Evolutionary conservation across 352 stramenopile genomes (phyloP).

Genomic region (Pythium dissotocum): DNA sequence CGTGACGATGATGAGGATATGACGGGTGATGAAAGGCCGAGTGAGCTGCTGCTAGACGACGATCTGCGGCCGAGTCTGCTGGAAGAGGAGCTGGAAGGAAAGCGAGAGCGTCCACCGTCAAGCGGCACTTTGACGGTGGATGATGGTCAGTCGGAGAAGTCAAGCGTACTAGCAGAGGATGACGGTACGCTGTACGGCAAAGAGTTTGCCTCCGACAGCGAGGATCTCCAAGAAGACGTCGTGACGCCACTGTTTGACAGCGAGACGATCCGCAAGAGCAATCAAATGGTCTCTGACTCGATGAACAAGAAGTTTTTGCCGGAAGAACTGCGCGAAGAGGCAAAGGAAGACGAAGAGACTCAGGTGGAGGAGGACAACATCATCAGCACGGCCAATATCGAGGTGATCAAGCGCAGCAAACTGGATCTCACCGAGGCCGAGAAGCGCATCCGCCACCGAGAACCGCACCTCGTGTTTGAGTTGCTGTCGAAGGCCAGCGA

Average conservation of each 20-base stretch:
- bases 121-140: slow-evolving; percentile 18
- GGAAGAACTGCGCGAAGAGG: slow-evolving; percentile 40
- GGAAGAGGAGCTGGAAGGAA: slow-evolving; percentile 60
- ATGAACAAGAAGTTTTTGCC: slow-evolving; percentile 86
- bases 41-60: slow-evolving; percentile 19
- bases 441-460: slow-evolving; percentile 80
- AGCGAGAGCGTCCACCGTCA: slow-evolving; percentile 18
- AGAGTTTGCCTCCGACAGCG: slow-evolving; percentile 59
- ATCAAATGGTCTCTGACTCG: slow-evolving; percentile 77
- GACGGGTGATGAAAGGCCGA: slow-evolving; percentile 40
- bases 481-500: slow-evolving; percentile 80
- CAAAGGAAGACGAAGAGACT: neutral
- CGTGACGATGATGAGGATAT: slow-evolving; percentile 32
- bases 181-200: slow-evolving; percentile 84
- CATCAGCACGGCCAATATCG: slow-evolving; percentile 72
- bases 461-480: slow-evolving; percentile 83
- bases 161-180: slow-evolving; percentile 70
- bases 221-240: slow-evolving; percentile 54
- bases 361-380: slow-evolving; percentile 29
- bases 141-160: slow-evolving; percentile 55
- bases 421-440: slow-evolving; percentile 77
- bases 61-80: slow-evolving; percentile 24
- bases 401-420: slow-evolving; percentile 83
- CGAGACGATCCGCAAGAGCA: slow-evolving; percentile 56
- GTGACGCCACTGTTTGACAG: slow-evolving; percentile 56